Percentiles rank a stretch among this genome's conserved stretches.
Evolutionary conservation across 1,284 basidiomycete species (phyloP).

Genomic region (Ustilago nuda): DNA sequence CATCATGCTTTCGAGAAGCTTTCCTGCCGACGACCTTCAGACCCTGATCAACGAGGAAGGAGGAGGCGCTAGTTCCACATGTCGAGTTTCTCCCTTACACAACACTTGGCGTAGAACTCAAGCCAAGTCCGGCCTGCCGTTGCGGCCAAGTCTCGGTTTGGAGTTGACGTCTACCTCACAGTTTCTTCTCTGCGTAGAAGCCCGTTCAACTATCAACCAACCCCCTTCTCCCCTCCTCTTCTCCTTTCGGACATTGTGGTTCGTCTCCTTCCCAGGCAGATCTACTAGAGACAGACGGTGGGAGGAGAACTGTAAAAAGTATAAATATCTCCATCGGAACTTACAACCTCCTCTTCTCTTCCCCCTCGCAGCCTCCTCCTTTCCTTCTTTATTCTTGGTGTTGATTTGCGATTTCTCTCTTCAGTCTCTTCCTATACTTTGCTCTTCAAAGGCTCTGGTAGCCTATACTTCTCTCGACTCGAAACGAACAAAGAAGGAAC

Average conservation of each 20-base stretch:
- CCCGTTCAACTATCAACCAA: constrained; percentile 14
- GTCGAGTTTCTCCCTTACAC: constrained; percentile 5
- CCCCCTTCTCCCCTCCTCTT: constrained; percentile 2
- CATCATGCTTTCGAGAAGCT: background rate
- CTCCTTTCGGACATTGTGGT: background rate
- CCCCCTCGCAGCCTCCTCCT: constrained; percentile 23
- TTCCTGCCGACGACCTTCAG: background rate
- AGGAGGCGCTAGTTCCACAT: background rate
- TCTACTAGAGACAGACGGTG: background rate
- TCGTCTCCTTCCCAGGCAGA: background rate
- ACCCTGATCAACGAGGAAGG: background rate
- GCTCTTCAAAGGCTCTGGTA: constrained; percentile 39
- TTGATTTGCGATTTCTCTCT: constrained; percentile 27
- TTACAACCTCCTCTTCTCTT: background rate
- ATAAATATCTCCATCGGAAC: constrained; percentile 20
- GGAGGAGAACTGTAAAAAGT: constrained; percentile 3
- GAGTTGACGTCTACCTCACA: constrained; percentile 5
- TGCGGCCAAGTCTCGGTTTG: background rate
- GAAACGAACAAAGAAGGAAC: constrained; percentile 11
- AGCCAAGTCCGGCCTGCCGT: background rate
- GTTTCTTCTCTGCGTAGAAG: constrained; percentile 10
- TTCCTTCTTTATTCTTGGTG: constrained; percentile 11
- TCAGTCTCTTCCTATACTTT: constrained; percentile 6
- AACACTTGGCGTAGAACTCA: background rate
- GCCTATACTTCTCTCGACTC: constrained; percentile 12